Evolutionary conservation across 169 alveolate genomes (phyloP), one percentile per base, ranked within the genome.

Genomic region (Cryptosporidium sp.): DNA sequence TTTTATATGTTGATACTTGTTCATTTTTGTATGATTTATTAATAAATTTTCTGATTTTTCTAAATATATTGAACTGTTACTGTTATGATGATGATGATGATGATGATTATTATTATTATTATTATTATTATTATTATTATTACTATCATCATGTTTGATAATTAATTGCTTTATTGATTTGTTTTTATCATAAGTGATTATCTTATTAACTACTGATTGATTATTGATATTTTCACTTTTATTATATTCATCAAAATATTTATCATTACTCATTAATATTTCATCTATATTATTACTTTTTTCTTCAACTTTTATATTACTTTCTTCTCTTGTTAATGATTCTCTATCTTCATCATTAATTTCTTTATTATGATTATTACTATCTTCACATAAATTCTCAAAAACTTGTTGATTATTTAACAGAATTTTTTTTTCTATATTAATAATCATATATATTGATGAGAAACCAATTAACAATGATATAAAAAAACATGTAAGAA

Each of bases 391-490:
- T 45, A 18, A 45, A 44, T 70, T 23, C 16, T 31, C 26, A 4
- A 52, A 45, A 14, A 10, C 39, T 44, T 44, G 18, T 9, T 12
- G 44, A 39, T 6, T 44, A 44, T 44, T 44, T 44, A 44, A 53
- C n/a, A 16, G 33, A 18, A 75, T 75, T 56, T 16, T 75, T 39
- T 75, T 75, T 56, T 75, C 86, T n/a, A 60, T 75, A 14, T 23
- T 31, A 23, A 75, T 60, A 18, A 75, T 75, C 60, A 75, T 56
- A 39, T 75, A 75, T 29, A 75, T 75, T 35, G 72, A 53, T 31
- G 58, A 18, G 21, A 60, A 75, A 16, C 86, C 86, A 3, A 75
- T 39, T 2, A 75, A 26, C 58, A 35, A 14, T 29, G 86, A 56
- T 33, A 75, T 75, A 16, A 42, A 75, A 75, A 60, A 75, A 37